Conservation (phyloP, 2,329 filamentous ascomycete genomes). For the Talaromyces sp. region DNA sequence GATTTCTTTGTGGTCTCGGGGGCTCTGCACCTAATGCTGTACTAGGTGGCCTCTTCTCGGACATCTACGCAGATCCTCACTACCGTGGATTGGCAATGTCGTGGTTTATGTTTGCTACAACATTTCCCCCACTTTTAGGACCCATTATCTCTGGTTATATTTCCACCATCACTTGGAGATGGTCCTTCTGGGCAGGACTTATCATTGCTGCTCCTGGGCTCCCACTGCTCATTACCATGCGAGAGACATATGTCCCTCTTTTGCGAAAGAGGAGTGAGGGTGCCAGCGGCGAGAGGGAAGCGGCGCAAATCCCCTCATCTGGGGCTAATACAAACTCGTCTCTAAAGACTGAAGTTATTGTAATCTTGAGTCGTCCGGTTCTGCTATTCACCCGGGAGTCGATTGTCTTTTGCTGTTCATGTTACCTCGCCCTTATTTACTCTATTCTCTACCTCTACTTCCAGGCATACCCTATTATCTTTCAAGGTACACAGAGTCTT, state of each 20-base stretch:
- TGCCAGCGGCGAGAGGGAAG: not conserved
- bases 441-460: constrained; percentile 71
- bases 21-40: constrained; percentile 42
- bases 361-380: constrained; percentile 56
- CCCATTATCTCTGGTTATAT: constrained; percentile 45
- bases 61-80: constrained; percentile 9
- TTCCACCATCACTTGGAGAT: constrained; percentile 3
- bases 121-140: constrained; percentile 48
- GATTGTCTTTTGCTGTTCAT: constrained; percentile 68
- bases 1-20: constrained; percentile 41
- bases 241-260: constrained; percentile 12
- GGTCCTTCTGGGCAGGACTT: constrained; percentile 9
- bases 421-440: constrained; percentile 71
- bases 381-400: constrained; percentile 71
- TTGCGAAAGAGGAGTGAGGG: constrained; percentile 3
- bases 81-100: constrained; percentile 47
- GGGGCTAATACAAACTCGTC: not conserved
- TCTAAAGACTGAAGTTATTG: not conserved
- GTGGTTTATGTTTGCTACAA: constrained; percentile 46
- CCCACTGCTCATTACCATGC: constrained; percentile 8
- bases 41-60: constrained; percentile 9
- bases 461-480: constrained; percentile 71
- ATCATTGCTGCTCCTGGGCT: constrained; percentile 2
- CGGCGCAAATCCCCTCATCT: not conserved
- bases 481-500: constrained; percentile 47